These are phyloP conservation scores for Leishmania gerbilli DNA, from an alignment of 208 protist genomes.

Conservation along the genomic window DNA sequence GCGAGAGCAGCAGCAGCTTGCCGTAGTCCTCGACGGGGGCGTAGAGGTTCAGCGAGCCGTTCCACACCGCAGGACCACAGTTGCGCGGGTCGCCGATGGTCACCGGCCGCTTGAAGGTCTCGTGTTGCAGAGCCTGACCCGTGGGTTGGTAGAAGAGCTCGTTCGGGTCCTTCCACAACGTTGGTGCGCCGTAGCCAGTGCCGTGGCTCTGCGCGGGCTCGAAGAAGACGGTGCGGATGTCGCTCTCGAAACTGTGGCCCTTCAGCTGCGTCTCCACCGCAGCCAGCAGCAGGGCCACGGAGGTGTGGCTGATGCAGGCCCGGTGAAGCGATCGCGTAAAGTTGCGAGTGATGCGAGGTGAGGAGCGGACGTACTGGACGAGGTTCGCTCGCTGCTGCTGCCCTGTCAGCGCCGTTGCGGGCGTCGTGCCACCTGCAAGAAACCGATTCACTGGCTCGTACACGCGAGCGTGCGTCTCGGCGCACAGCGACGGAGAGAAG, in stretches of 20 bases:
- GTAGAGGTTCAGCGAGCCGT: constrained; percentile 79
- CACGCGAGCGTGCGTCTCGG: constrained; percentile 37
- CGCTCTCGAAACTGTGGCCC: constrained; percentile 63
- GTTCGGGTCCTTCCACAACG: constrained; percentile 76
- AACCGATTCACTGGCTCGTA: constrained; percentile 69
- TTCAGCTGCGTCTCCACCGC: constrained; percentile 76
- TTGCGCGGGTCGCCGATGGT: constrained; percentile 37
- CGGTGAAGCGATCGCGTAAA: constrained; percentile 22
- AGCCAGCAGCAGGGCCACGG: constrained; percentile 70
- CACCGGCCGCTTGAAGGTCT: constrained; percentile 47
- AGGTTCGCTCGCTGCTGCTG: constrained; percentile 70
- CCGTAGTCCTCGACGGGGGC: constrained; percentile 80
- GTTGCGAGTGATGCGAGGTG: constrained; percentile 20
- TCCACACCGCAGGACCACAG: constrained; percentile 64
- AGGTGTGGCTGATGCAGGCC: constrained; percentile 59
- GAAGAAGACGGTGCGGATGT: constrained; percentile 68
- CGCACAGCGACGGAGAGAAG: constrained; percentile 41
- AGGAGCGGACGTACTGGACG: constrained; percentile 61
- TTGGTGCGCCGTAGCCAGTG: constrained; percentile 66
- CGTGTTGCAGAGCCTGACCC: constrained; percentile 67
- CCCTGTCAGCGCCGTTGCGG: constrained; percentile 31
- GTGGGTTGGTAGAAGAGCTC: constrained; percentile 86
- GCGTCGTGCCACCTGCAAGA: constrained; percentile 33
- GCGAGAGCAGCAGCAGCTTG: constrained; percentile 75
- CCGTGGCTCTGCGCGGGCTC: constrained; percentile 66